phyloP scores from a whole-genome alignment of 2,329 filamentous ascomycete genomes.

The Parastagonospora avenae region DNA sequence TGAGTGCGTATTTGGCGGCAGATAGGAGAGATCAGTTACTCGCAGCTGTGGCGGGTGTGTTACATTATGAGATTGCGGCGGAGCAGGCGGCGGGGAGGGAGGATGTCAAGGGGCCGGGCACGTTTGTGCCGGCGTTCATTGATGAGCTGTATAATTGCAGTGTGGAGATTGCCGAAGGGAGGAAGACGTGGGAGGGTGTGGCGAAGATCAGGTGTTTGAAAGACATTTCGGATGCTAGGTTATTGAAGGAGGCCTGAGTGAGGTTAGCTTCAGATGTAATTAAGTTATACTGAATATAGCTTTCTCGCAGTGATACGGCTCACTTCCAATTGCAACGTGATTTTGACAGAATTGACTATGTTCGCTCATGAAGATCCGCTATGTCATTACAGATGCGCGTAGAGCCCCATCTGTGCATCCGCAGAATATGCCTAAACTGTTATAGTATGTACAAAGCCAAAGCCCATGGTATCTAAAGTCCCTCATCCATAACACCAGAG shows the following conservation, averaged over 20 bases:
- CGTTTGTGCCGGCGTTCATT: slow-evolving; percentile 83
- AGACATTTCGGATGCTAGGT: slow-evolving; percentile 21
- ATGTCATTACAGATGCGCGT: not conserved
- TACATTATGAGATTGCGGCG: slow-evolving; percentile 80
- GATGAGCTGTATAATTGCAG: slow-evolving; percentile 64
- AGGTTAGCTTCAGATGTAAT: too few relatives aligned
- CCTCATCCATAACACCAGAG: not conserved
- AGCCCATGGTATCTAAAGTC: slow-evolving; percentile 5
- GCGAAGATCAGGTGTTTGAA: slow-evolving; percentile 25
- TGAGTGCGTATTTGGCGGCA: slow-evolving; percentile 73
- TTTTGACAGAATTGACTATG: too few relatives aligned
- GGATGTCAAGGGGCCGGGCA: slow-evolving; percentile 78
- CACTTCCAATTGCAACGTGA: too few relatives aligned
- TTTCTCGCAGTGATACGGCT: too few relatives aligned
- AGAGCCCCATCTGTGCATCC: not conserved
- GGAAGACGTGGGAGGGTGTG: slow-evolving; percentile 10
- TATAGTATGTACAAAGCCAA: not conserved
- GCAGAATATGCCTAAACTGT: not conserved
- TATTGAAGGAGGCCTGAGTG: slow-evolving; percentile 17
- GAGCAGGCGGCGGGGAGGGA: slow-evolving; percentile 64
- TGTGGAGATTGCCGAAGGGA: slow-evolving; percentile 16
- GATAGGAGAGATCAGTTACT: slow-evolving; percentile 54
- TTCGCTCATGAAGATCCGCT: not conserved
- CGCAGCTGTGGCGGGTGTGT: slow-evolving; percentile 72
- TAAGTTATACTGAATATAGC: too few relatives aligned